Evolutionary conservation across 1,284 basidiomycete genomes (phyloP), one percentile per base, ranked within the genome.

Genomic region (Boletellus deceptivus): DNA sequence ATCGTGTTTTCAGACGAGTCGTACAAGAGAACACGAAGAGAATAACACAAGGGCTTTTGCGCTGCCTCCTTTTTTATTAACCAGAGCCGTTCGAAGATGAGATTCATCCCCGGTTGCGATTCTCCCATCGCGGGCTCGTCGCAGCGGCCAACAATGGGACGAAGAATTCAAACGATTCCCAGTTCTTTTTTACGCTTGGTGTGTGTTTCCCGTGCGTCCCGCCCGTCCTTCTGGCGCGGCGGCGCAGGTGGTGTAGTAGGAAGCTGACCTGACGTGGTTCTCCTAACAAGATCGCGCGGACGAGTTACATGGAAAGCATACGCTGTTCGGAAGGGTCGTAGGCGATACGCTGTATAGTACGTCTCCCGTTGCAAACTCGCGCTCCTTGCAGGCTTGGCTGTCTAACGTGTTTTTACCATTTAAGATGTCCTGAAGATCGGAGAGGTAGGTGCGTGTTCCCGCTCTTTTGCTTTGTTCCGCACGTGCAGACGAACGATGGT

Each of bases 171-270:
- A 94, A 94, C 59, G 89, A 90, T 50, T 91, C 87, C 0, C 91
- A 94, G 63, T 97, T 95, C 73, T 89, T 97, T 67, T 88, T 96
- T 47, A 96, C 93, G 0, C 80, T 96, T 0, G 88, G 90, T 91
- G 53, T 36, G 72, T 58, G 34, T 35, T 17, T 35, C 39, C 22
- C 27, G 16, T n/a, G 16, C 24, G 2, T 29, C 17, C 10, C 29
- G 6, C 18, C 48, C n/a, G 22, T 18, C 18, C 2, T 33, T 48
- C 13, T 35, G 5, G 7, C 11, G 34, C 34, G n/a, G 34, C 16
- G 34, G 4, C 6, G n/a, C 5, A 20, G 9, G 42, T 25, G 25
- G 25, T 25, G 25, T 25, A 25, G 6, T 13, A 17, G 34, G 39
- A 9, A n/a, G 31, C 49, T 54, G 52, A 56, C 36, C 18, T 7